Conservation (phyloP, 352 stramenopile genomes). For the Pythium dissotocum region DNA sequence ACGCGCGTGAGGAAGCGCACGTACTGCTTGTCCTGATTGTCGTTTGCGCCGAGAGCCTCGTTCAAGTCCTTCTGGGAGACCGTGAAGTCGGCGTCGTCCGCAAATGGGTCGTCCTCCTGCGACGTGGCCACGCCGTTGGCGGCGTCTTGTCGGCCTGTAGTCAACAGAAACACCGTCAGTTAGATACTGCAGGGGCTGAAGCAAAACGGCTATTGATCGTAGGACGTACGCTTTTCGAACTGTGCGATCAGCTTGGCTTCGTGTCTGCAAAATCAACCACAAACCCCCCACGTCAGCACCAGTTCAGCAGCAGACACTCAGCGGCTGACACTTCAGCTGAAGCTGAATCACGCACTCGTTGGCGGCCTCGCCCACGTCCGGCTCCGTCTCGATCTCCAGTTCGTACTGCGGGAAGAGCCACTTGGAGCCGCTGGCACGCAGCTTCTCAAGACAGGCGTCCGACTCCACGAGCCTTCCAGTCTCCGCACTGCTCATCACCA, state of each 20-base stretch:
- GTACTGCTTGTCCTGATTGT: slow-evolving; percentile 75
- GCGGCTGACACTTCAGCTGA: background rate
- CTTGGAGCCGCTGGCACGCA: slow-evolving; percentile 59
- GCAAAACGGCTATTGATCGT: background rate
- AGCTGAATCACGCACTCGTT: slow-evolving; percentile 49
- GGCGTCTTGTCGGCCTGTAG: background rate
- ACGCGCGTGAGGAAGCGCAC: slow-evolving; percentile 82
- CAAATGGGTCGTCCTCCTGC: slow-evolving; percentile 54
- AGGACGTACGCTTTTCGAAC: slow-evolving; percentile 62
- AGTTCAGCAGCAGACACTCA: background rate
- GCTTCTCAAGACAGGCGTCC: slow-evolving; percentile 26
- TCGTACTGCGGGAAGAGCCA: slow-evolving; percentile 77
- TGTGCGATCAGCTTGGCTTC: slow-evolving; percentile 74
- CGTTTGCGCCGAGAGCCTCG: slow-evolving; percentile 55
- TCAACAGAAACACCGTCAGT: background rate
- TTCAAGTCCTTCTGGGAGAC: slow-evolving; percentile 79
- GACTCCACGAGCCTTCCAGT: slow-evolving; percentile 44
- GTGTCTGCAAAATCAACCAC: slow-evolving; percentile 25
- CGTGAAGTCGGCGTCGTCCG: slow-evolving; percentile 74
- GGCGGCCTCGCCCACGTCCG: slow-evolving; percentile 51
- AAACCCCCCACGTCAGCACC: background rate
- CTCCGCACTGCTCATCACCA: slow-evolving; percentile 34
- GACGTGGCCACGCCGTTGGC: background rate
- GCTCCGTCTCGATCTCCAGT: slow-evolving; percentile 81
- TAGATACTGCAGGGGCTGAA: background rate